A percentile compares a stretch with the other conserved stretches of the same genome.
Conservation (phyloP, 2,329 filamentous ascomycete genomes). For the Paecilomyces variotii region DNA sequence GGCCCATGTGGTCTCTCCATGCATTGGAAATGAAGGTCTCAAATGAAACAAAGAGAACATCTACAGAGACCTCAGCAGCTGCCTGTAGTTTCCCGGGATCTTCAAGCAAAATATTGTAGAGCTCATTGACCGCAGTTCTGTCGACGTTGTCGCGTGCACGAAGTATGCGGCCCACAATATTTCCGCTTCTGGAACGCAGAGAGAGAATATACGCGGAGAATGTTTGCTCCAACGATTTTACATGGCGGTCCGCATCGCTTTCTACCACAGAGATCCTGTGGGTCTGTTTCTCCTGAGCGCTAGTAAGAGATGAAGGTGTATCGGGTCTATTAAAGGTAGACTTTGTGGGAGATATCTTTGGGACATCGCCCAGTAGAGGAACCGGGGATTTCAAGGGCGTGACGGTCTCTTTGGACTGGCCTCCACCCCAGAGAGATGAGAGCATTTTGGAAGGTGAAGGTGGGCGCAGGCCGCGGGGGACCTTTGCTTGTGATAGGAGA, state of each 20-base stretch:
- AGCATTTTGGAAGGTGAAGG: slow-evolving; percentile 88
- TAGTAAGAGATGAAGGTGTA: slow-evolving; percentile 30
- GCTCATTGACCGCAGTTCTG: slow-evolving; percentile 73
- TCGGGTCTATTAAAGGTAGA: slow-evolving; percentile 34
- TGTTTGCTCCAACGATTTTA: slow-evolving; percentile 72
- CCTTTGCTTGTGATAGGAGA: slow-evolving; percentile 54
- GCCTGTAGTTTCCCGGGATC: slow-evolving; percentile 70
- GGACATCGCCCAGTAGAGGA: slow-evolving; percentile 35
- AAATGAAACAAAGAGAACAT: slow-evolving; percentile 84
- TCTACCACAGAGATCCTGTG: slow-evolving; percentile 45
- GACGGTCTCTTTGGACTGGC: slow-evolving; percentile 30
- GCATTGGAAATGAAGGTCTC: slow-evolving; percentile 85
- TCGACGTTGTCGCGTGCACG: slow-evolving; percentile 63
- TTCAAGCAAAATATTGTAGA: slow-evolving; percentile 83
- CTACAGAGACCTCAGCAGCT: slow-evolving; percentile 66
- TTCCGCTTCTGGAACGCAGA: slow-evolving; percentile 76
- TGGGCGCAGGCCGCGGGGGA: slow-evolving; percentile 56
- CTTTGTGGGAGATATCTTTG: slow-evolving; percentile 33
- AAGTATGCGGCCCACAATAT: slow-evolving; percentile 70
- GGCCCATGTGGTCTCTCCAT: slow-evolving; percentile 82
- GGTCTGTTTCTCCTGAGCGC: slow-evolving; percentile 16
- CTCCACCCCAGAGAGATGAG: slow-evolving; percentile 67
- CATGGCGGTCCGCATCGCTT: slow-evolving; percentile 52
- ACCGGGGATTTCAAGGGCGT: slow-evolving; percentile 26
- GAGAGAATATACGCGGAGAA: slow-evolving; percentile 76